phyloP scores from a whole-genome alignment of 306 rosid genomes.

The Quercus berberidifolia region DNA sequence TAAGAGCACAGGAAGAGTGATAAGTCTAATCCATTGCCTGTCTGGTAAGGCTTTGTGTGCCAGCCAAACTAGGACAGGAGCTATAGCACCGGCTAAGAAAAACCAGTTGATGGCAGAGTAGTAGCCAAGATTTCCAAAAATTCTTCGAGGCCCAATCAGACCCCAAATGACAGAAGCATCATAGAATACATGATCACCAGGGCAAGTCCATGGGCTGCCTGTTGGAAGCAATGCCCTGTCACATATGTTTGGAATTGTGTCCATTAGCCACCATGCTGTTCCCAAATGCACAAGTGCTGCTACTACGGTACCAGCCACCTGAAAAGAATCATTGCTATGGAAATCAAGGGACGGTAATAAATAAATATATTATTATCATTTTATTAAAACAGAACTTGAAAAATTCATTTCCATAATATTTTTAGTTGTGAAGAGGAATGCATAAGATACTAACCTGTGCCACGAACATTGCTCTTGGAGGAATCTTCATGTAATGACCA shows the following conservation, averaged over 20 bases:
- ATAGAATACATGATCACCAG: conserved; percentile 84
- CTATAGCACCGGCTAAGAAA: conserved; percentile 70
- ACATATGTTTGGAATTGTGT: conserved; percentile 57
- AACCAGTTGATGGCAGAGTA: conserved; percentile 76
- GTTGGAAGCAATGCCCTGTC: conserved; percentile 55
- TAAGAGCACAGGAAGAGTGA: conserved; percentile 66
- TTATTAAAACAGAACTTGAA: not conserved
- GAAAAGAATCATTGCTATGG: not conserved
- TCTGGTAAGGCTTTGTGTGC: conserved; percentile 70
- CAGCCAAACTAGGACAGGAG: conserved; percentile 74
- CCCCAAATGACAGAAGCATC: conserved; percentile 91
- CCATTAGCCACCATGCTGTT: conserved; percentile 89
- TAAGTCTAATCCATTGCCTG: conserved; percentile 62
- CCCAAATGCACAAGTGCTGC: conserved; percentile 58
- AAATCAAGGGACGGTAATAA: not conserved
- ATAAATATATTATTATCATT: not conserved
- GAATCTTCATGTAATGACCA: conserved; percentile 94
- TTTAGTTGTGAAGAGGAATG: not conserved
- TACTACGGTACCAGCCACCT: conserved; percentile 63
- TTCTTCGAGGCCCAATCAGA: conserved; percentile 63
- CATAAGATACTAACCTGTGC: conserved; percentile 58
- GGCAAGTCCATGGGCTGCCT: conserved; percentile 91
- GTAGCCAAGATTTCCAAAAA: conserved; percentile 75
- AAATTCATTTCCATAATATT: not conserved
- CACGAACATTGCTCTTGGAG: conserved; percentile 75